Evolutionary conservation across 2,329 filamentous ascomycete species (phyloP), one percentile per base, ranked within the genome.

Genomic region (Camillea tinctor): DNA sequence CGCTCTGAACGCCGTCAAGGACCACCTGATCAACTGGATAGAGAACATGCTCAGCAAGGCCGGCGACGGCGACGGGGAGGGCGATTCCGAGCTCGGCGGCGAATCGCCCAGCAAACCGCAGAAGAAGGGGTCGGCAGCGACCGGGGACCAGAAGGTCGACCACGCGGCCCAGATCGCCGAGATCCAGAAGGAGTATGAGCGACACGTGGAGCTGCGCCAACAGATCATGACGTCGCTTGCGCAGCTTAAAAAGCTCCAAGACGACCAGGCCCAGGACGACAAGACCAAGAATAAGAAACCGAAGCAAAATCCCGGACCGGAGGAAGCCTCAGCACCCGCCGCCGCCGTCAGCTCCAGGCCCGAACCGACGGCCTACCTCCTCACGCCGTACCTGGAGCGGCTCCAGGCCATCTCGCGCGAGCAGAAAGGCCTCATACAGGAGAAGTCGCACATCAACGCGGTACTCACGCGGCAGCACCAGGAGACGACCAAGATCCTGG

Each of bases 1-100:
- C 53, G 87, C 87, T 15, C 74, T 89, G 9, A 80, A 79, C 50
- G 75, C 75, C 7, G 84, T 86, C 11, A 80, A 87, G 17, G 81
- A 82, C 55, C 83, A 85, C 62, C 78, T 89, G 55, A 88, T 89
- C 60, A 78, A 74, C 59, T 89, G 87, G 87, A 88, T 89, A 59
- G 87, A 89, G 71, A 76, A 75, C 4, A 87, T 89, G 69, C 74
- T 89, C 21, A 75, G 79, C 55, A 84, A 83, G 57, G 84, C 84
- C 1, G 77, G 79, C 4, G 74, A 74, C 21, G 70, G 72, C 1
- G 73, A 71, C 0, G 69, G 65, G 1, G 70, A 70, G 5, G 68
- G 69, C 9, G 62, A 67, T 4, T 56, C 65, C 3, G 69, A 70
- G 13, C 63, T 65, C n/a, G 61, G 51, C 53, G 60, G 60, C 20